Percentiles rank a stretch among this genome's conserved stretches.
Conservation (phyloP, 1,284 basidiomycete genomes). For the Farysia itapuensis region DNA sequence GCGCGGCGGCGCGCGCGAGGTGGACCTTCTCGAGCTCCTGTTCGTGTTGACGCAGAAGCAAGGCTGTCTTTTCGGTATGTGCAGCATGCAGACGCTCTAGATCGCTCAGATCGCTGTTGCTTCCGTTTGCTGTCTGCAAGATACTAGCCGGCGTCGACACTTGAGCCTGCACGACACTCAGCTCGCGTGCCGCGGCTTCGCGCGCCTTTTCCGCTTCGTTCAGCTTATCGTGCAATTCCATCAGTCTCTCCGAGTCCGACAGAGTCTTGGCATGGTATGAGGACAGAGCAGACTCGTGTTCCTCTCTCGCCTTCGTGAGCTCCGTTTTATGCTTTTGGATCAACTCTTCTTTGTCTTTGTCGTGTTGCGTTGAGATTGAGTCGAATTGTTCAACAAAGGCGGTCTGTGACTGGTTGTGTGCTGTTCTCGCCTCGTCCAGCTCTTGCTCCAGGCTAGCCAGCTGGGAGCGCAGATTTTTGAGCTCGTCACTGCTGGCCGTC, state of each 20-base stretch:
- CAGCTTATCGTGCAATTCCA: slow-evolving; percentile 41
- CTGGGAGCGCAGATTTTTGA: slow-evolving; percentile 16
- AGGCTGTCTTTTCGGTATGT: slow-evolving; percentile 34
- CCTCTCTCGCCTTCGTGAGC: slow-evolving; percentile 8
- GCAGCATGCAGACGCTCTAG: slow-evolving; percentile 37
- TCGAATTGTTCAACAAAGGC: slow-evolving; percentile 41
- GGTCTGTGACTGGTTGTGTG: slow-evolving; percentile 32
- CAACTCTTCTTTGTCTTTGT: slow-evolving; percentile 20
- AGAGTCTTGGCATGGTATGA: slow-evolving; percentile 22
- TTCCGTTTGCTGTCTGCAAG: slow-evolving; percentile 4
- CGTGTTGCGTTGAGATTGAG: slow-evolving; percentile 15
- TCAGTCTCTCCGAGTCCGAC: slow-evolving; percentile 25
- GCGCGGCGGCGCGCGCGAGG: slow-evolving; percentile 10
- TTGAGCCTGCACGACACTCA: slow-evolving; percentile 18
- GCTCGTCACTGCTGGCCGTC: slow-evolving; percentile 16
- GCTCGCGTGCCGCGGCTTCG: slow-evolving; percentile 19
- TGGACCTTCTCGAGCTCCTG: slow-evolving; percentile 21
- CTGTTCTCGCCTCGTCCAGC: slow-evolving; percentile 18
- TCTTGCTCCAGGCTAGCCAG: slow-evolving; percentile 24
- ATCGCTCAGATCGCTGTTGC: slow-evolving; percentile 7
- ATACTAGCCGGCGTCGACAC: slow-evolving; percentile 16
- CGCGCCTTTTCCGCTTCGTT: slow-evolving; percentile 33
- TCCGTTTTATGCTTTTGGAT: slow-evolving; percentile 38
- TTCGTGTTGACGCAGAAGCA: slow-evolving; percentile 22
- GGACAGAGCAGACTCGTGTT: slow-evolving; percentile 22